phyloP scores from a whole-genome alignment of 805 yeast species.

The Lachancea sp. region DNA sequence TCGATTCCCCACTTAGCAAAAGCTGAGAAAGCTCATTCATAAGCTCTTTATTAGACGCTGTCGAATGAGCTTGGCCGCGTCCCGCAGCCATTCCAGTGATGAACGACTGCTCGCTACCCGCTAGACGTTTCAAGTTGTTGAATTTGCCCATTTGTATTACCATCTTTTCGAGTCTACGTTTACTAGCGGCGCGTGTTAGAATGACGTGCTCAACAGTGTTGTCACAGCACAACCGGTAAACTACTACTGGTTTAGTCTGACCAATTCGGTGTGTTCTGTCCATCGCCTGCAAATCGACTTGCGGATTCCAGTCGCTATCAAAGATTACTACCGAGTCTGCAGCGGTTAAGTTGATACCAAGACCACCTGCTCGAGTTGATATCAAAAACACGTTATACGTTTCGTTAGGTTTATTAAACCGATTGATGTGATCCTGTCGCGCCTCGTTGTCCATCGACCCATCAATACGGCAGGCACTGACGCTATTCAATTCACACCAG shows the following conservation, averaged over 20 bases:
- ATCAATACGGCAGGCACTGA: constrained; percentile 58
- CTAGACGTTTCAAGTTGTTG: constrained; percentile 37
- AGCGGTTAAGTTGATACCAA: constrained; percentile 77
- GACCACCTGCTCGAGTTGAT: constrained; percentile 91
- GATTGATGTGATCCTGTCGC: constrained; percentile 56
- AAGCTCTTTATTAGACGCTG: constrained; percentile 29
- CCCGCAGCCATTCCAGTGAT: constrained; percentile 14
- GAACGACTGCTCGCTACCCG: constrained; percentile 29
- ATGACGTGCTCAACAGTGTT: constrained; percentile 82
- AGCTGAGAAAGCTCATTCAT: constrained; percentile 38
- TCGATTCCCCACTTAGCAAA: constrained; percentile 37
- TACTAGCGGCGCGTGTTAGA: constrained; percentile 70
- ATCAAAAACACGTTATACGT: constrained; percentile 54
- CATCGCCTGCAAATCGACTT: constrained; percentile 93
- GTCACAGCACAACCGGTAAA: constrained; percentile 69
- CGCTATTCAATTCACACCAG: constrained; percentile 49
- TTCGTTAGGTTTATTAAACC: constrained; percentile 35
- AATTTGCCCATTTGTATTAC: constrained; percentile 64
- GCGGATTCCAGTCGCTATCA: constrained; percentile 97
- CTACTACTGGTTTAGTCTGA: constrained; percentile 73
- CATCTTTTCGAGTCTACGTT: constrained; percentile 69
- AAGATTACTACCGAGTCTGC: constrained; percentile 88
- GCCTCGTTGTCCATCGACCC: constrained; percentile 65
- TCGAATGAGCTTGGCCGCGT: constrained; percentile 12
- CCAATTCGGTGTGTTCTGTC: constrained; percentile 94